phyloP scores from a whole-genome alignment of 2,329 filamentous ascomycete species.

The Alternaria consortialis region DNA sequence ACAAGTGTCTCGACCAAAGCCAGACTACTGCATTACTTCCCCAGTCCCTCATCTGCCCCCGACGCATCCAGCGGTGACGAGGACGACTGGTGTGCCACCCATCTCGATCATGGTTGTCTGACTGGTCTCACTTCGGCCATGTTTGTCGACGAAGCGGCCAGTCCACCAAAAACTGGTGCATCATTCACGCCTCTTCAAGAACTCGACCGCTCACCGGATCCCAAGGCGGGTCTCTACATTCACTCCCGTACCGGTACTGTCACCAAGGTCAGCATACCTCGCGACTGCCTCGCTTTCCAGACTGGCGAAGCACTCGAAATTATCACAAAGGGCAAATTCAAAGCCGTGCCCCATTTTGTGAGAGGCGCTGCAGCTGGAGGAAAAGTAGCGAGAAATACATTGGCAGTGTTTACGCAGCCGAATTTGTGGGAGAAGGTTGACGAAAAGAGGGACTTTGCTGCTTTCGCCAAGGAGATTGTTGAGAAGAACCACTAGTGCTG shows the following conservation, averaged over 20 bases:
- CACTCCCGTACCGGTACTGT: slow-evolving; percentile 81
- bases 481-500: slow-evolving; percentile 54
- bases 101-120: slow-evolving; percentile 90
- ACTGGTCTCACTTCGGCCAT: slow-evolving; percentile 94
- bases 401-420: slow-evolving; percentile 97
- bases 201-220: slow-evolving; percentile 79
- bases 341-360: slow-evolving; percentile 96
- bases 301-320: slow-evolving; percentile 91
- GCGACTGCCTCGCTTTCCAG: slow-evolving; percentile 93
- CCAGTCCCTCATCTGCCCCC: slow-evolving; percentile 52
- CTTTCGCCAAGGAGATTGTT: slow-evolving; percentile 70
- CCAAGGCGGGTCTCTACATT: slow-evolving; percentile 91
- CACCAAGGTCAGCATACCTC: slow-evolving; percentile 91
- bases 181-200: slow-evolving; percentile 68
- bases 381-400: slow-evolving; percentile 72
- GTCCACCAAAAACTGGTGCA: slow-evolving; percentile 45
- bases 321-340: slow-evolving; percentile 90
- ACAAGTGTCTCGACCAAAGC: slow-evolving; percentile 91
- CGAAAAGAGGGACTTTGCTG: slow-evolving; percentile 74
- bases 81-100: slow-evolving; percentile 94
- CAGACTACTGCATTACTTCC: slow-evolving; percentile 91
- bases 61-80: slow-evolving; percentile 58
- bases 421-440: slow-evolving; percentile 85
- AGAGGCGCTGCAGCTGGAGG: slow-evolving; percentile 68
- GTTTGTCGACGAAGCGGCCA: slow-evolving; percentile 82